A percentile compares a stretch with the other conserved stretches of the same genome.
These are phyloP conservation scores for Penicillium sp. DNA, from an alignment of 2,329 filamentous ascomycete species.

Conservation along the genomic window DNA sequence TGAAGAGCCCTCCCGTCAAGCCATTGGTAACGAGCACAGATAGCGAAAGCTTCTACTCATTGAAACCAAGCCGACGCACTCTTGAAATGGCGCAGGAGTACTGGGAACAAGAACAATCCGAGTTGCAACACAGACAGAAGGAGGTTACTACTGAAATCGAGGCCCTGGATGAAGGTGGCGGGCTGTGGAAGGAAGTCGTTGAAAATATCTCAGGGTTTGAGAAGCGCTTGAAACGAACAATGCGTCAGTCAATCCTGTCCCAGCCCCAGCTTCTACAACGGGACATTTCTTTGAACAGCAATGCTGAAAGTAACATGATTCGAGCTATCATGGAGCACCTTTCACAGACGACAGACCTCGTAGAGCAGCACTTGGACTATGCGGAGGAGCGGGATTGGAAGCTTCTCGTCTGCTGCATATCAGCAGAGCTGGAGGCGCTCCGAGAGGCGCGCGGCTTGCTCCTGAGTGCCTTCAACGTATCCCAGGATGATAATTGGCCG, in stretches of 20 bases:
- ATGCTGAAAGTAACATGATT: constrained; percentile 30
- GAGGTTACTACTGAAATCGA: constrained; percentile 58
- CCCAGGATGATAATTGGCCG: constrained; percentile 25
- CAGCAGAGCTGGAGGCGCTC: constrained; percentile 64
- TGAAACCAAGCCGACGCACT: constrained; percentile 62
- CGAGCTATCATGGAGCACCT: constrained; percentile 51
- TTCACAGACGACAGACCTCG: constrained; percentile 49
- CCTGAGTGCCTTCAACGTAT: constrained; percentile 37
- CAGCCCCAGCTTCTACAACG: constrained; percentile 25
- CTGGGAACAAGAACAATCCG: constrained; percentile 56
- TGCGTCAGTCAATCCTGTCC: constrained; percentile 37
- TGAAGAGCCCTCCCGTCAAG: constrained; percentile 52
- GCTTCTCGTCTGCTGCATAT: constrained; percentile 65
- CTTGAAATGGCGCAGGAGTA: constrained; percentile 64
- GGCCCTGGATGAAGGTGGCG: constrained; percentile 63
- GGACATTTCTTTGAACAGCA: constrained; percentile 18
- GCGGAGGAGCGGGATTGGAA: constrained; percentile 64
- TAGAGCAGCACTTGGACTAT: constrained; percentile 56
- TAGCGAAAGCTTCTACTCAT: constrained; percentile 52
- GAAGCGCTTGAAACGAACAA: constrained; percentile 36
- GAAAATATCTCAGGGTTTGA: constrained; percentile 59
- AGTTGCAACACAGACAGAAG: constrained; percentile 49
- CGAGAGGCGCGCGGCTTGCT: constrained; percentile 46
- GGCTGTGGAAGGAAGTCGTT: constrained; percentile 62
- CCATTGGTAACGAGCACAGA: constrained; percentile 38